Conservation (phyloP, 2,329 filamentous ascomycete species). For the Colletotrichum magnum region DNA sequence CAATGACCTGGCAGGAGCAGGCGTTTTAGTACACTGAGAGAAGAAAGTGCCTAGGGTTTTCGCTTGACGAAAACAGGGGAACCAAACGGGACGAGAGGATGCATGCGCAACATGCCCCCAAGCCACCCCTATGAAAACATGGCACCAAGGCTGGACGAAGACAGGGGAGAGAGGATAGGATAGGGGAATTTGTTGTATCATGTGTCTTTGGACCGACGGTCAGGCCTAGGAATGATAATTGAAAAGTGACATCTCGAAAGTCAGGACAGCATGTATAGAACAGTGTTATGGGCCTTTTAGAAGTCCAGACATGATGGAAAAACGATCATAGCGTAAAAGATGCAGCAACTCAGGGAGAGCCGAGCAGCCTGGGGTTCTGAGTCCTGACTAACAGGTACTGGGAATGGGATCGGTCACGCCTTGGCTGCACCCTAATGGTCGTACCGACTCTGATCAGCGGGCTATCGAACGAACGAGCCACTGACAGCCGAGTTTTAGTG, state of each 20-base stretch:
- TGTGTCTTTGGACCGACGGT: background rate
- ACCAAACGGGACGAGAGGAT: background rate
- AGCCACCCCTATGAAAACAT: background rate
- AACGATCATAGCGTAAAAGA: too few species aligned
- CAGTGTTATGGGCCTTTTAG: background rate
- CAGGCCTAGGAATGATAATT: background rate
- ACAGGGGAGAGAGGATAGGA: background rate
- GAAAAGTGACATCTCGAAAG: background rate
- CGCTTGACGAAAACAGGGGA: background rate
- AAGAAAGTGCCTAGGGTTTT: background rate
- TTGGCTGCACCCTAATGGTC: slow-evolving; percentile 15
- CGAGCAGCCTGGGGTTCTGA: slow-evolving; percentile 22
- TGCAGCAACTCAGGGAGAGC: background rate
- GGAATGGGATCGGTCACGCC: slow-evolving; percentile 27
- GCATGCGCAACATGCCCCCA: background rate
- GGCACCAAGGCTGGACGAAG: background rate
- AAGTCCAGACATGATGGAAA: background rate
- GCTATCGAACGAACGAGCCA: slow-evolving; percentile 30
- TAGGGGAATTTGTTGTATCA: background rate
- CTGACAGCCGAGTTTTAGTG: slow-evolving; percentile 30
- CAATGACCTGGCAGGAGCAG: too few species aligned
- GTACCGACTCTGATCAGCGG: slow-evolving; percentile 31
- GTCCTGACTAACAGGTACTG: slow-evolving; percentile 9
- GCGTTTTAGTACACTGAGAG: too few species aligned
- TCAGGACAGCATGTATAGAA: background rate